Evolutionary conservation across 2,329 filamentous ascomycete species (phyloP).

Genomic region (Exophiala bonariae): DNA sequence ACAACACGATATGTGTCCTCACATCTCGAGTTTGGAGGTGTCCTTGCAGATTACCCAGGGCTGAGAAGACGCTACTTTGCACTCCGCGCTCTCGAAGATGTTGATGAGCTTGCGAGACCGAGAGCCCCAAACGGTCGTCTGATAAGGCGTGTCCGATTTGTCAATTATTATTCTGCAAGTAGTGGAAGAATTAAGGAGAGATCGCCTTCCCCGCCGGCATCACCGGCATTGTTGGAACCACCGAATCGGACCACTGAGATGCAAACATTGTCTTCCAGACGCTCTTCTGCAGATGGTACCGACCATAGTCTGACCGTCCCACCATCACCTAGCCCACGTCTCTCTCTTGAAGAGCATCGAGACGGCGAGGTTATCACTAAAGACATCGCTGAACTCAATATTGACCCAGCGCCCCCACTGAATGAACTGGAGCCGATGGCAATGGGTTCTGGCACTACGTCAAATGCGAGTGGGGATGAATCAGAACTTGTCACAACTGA

Average conservation of each 20-base stretch:
- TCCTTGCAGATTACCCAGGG: conserved; percentile 72
- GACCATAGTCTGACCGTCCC: conserved; percentile 10
- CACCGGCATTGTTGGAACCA: conserved; percentile 1
- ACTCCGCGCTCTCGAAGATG: conserved; percentile 70
- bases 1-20: conserved; percentile 73
- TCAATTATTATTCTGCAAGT: conserved; percentile 90
- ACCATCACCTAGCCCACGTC: conserved; percentile 37
- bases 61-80: conserved; percentile 69
- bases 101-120: conserved; percentile 54
- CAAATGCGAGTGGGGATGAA: background rate
- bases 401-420: conserved; percentile 8
- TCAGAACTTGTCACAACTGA: background rate
- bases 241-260: conserved; percentile 1
- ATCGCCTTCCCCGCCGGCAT: conserved; percentile 1
- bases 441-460: background rate
- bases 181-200: conserved; percentile 65
- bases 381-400: conserved; percentile 30
- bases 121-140: conserved; percentile 32
- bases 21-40: conserved; percentile 79
- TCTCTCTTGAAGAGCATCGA: conserved; percentile 49
- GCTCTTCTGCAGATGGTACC: conserved; percentile 5
- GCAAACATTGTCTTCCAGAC: background rate
- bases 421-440: background rate
- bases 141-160: conserved; percentile 64
- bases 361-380: conserved; percentile 36